phyloP scores from a whole-genome alignment of 163 green algal genomes.

The Chlorella variabilis region DNA sequence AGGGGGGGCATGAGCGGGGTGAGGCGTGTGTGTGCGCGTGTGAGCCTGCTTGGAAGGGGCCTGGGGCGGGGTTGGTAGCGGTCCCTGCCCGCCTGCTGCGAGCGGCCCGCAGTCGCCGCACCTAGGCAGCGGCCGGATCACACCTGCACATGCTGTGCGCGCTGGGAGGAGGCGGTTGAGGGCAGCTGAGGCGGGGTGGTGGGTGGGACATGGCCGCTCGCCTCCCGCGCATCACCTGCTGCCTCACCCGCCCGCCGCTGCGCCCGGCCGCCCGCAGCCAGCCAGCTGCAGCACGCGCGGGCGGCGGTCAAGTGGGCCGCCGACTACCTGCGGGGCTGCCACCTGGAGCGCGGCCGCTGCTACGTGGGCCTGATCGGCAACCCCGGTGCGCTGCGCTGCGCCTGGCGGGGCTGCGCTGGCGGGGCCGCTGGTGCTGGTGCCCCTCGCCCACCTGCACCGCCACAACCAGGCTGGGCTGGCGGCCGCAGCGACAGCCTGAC shows the following conservation, averaged over 20 bases:
- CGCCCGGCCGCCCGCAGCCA: not conserved
- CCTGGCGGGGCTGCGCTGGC: not conserved
- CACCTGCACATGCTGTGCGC: too few species aligned
- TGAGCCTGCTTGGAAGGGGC: not conserved
- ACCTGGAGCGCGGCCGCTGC: not conserved
- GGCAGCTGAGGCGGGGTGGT: too few species aligned
- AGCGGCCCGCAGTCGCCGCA: too few species aligned
- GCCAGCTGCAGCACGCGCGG: slow-evolving; percentile 40
- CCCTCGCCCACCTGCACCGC: too few species aligned
- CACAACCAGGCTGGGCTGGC: too few species aligned
- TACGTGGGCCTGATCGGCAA: slow-evolving; percentile 24
- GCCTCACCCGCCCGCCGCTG: not conserved
- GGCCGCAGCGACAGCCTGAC: too few species aligned
- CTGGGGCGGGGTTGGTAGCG: not conserved
- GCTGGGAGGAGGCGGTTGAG: too few species aligned
- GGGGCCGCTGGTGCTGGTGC: not conserved
- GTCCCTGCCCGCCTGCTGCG: not conserved
- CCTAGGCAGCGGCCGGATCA: too few species aligned
- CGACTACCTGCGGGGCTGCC: slow-evolving; percentile 61
- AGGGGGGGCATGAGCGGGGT: slow-evolving; percentile 39
- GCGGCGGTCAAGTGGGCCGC: slow-evolving; percentile 48
- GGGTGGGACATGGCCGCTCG: too few species aligned
- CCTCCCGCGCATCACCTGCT: not conserved
- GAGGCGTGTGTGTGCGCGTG: not conserved
- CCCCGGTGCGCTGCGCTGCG: not conserved